A percentile compares a stretch with the other conserved stretches of the same genome.
Evolutionary conservation across 73 alveolate species (phyloP).

Genomic region (Paraurostyla sp.): DNA sequence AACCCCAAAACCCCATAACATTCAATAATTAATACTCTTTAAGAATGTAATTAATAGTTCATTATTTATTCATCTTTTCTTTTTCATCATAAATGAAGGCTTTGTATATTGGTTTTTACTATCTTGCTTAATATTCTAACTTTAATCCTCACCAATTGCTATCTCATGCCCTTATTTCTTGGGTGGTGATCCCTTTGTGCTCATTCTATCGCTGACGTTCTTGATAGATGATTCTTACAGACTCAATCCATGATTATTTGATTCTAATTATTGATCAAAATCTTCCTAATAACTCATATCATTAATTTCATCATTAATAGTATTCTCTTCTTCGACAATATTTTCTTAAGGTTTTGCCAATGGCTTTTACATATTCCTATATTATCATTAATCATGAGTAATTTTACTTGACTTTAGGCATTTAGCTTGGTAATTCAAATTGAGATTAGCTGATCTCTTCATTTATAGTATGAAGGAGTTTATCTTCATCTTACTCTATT

Average conservation of each 20-base stretch:
- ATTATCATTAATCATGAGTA: not conserved
- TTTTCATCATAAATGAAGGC: conserved; percentile 43
- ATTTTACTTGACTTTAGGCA: conserved; percentile 42
- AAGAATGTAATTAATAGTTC: not conserved
- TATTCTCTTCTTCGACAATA: not conserved
- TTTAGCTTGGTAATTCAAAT: conserved; percentile 10
- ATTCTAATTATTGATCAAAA: not conserved
- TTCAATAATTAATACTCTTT: not conserved
- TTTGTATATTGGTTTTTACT: not conserved
- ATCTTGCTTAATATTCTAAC: not conserved
- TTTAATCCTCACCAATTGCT: not conserved
- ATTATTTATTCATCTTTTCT: not conserved
- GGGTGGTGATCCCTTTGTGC: not conserved
- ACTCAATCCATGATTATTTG: not conserved
- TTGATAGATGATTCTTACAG: conserved; percentile 22
- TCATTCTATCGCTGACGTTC: not conserved
- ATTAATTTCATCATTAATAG: not conserved
- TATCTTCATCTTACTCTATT: not conserved
- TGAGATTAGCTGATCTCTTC: conserved; percentile 30
- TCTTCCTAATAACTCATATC: conserved; percentile 20
- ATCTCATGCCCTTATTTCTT: not conserved
- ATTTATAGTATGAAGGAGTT: conserved; percentile 23
- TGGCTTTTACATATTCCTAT: conserved; percentile 39
- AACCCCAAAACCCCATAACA: conserved; percentile 29
- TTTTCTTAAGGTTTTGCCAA: not conserved